Conservation (phyloP, 2,329 filamentous ascomycete genomes). For the Colletotrichum sp. region DNA sequence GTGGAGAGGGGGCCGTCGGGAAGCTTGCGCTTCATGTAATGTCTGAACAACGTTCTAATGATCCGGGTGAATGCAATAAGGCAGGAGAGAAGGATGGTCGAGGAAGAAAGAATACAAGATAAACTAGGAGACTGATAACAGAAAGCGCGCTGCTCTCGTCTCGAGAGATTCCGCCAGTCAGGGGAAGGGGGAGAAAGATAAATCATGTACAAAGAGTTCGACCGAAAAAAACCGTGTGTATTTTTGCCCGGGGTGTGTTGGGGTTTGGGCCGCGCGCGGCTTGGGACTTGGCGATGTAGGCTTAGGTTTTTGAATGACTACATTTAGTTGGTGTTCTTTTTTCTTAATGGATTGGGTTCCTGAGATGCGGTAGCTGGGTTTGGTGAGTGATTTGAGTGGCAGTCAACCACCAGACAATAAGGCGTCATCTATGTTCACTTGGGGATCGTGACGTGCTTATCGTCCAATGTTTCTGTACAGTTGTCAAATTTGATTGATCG, state of each 20-base stretch:
- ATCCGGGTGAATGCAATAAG: background rate
- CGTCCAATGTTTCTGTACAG: too few species aligned
- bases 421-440: too few species aligned
- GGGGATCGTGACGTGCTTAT: too few species aligned
- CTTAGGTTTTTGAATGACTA: slow-evolving; percentile 16
- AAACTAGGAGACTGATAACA: background rate
- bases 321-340: slow-evolving; percentile 1
- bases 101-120: background rate
- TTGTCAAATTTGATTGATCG: too few species aligned
- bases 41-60: background rate
- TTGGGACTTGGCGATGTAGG: slow-evolving; percentile 19
- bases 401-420: too few species aligned
- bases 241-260: slow-evolving; percentile 12
- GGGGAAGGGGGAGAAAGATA: background rate
- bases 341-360: background rate
- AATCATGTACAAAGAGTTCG: slow-evolving; percentile 14
- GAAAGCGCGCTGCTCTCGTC: background rate
- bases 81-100: background rate
- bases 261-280: slow-evolving; percentile 14
- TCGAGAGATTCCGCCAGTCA: background rate
- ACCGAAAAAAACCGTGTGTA: background rate
- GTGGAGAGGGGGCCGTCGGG: slow-evolving; percentile 46
- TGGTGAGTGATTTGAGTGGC: background rate
- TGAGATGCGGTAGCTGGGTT: too few species aligned
- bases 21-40: slow-evolving; percentile 52